Evolutionary conservation across 2,329 filamentous ascomycete species (phyloP), one percentile per base, ranked within the genome.

Genomic region (Claviceps capensis): DNA sequence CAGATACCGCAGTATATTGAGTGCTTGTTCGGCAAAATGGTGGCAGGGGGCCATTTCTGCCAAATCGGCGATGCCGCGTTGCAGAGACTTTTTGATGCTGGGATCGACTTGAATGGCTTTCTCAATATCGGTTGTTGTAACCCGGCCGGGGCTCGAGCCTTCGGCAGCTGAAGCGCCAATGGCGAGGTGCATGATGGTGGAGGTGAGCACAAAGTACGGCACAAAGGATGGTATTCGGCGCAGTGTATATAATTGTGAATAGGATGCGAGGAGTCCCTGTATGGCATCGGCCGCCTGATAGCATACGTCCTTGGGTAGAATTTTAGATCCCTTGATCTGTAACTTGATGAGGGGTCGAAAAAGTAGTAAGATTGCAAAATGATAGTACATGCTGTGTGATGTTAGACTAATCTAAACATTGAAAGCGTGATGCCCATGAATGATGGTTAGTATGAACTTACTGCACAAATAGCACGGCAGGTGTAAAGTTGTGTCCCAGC

Each of bases 391-490:
- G 63, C 80, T 83, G 53, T 11, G 4, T 11, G 8, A 8, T 4
- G 48, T 48, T 34, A 53, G 34, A 44, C 26, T 3, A 34, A 30
- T 9, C 9, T 6, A 14, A 2, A 48, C 2, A 9, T 3, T 22
- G 5, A 34, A 34, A 34, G 13, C 11, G 7, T 13, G 19, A 13
- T 22, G 1, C 5, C 6, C 19, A 23, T n/a, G 13, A 38, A 38
- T 38, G 1, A 8, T 3, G 1, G 2, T 13, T 37, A 34, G 23
- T 6, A 13, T 52, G 13, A 34, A 60, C 85, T 72, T 71, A 88
- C 85, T 88, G 85, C 40, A 85, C 76, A 55, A 86, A 83, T 19
- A 89, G 67, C 38, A 88, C 83, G 46, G 86, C 81, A 11, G 85
- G 84, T 3, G 84, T 83, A 50, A 85, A 85, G 57, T 83, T 85